Conservation (phyloP, 257 asterid genomes). For the Leonotis leonurus region DNA sequence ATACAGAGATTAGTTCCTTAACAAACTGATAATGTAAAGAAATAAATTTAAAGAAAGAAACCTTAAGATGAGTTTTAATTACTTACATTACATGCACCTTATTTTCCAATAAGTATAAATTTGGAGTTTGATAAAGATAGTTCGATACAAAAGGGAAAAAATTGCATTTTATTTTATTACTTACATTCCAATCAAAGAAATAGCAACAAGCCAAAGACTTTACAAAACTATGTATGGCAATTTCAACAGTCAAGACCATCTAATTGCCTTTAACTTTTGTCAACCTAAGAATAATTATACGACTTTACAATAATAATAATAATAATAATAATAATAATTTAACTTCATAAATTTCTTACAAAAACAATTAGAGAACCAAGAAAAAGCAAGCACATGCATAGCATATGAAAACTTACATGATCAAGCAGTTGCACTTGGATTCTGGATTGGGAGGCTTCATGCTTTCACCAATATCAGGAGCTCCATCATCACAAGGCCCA, state of each 20-base stretch:
- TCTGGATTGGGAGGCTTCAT: constrained; percentile 72
- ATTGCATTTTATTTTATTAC: too few species aligned
- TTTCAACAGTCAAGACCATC: constrained; percentile 16
- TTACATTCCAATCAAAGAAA: too few species aligned
- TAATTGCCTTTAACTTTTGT: constrained; percentile 22
- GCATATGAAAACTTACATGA: constrained; percentile 44
- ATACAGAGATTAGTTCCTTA: too few species aligned
- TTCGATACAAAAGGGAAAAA: too few species aligned
- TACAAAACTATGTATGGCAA: constrained; percentile 43
- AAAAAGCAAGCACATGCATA: constrained; percentile 14
- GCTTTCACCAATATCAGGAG: constrained; percentile 40
- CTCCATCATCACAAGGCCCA: constrained; percentile 3
- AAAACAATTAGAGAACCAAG: constrained; percentile 33
- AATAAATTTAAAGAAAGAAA: too few species aligned
- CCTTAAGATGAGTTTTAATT: too few species aligned
- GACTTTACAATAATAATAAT: constrained; percentile 46
- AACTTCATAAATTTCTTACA: constrained; percentile 25
- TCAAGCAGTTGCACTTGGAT: constrained; percentile 88
- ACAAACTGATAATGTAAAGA: too few species aligned
- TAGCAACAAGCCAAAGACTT: constrained; percentile 17
- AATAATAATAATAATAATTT: too few species aligned
- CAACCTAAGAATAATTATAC: constrained; percentile 40
- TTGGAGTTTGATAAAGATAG: too few species aligned
- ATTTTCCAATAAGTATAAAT: too few species aligned
- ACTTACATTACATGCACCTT: too few species aligned